These are phyloP conservation scores for Fusarium devonianum DNA, from an alignment of 2,329 filamentous ascomycete species.

Conservation along the genomic window DNA sequence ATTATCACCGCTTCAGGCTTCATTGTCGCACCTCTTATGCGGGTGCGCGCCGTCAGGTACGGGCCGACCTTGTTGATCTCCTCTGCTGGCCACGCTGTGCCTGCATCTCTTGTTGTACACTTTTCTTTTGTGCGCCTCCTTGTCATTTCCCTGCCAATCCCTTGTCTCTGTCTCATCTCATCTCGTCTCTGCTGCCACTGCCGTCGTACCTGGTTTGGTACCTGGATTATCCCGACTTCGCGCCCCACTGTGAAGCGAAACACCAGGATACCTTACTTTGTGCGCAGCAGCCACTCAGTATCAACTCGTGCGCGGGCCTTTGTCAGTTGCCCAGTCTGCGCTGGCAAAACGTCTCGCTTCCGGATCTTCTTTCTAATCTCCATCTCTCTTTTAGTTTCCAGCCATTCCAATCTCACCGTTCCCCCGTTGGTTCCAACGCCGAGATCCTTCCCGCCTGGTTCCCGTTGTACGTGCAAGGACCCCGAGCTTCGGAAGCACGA, in stretches of 20 bases:
- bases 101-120: background rate
- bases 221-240: conserved; percentile 38
- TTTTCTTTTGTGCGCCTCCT: background rate
- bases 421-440: conserved; percentile 15
- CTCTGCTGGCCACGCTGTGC: conserved; percentile 7
- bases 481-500: conserved; percentile 20
- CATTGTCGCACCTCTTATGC: conserved; percentile 25
- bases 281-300: conserved; percentile 26
- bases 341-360: conserved; percentile 19
- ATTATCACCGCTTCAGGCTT: no score
- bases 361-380: conserved; percentile 8
- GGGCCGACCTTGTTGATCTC: conserved; percentile 15
- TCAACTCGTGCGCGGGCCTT: conserved; percentile 22
- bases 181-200: conserved; percentile 22
- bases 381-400: conserved; percentile 8
- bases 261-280: conserved; percentile 38
- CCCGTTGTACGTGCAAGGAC: conserved; percentile 23
- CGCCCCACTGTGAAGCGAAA: conserved; percentile 36
- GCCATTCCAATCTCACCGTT: conserved; percentile 10
- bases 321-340: conserved; percentile 38
- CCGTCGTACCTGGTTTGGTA: conserved; percentile 32
- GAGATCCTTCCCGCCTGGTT: conserved; percentile 31
- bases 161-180: conserved; percentile 4
- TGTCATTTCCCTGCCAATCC: conserved; percentile 1
- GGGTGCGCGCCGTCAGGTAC: conserved; percentile 32